phyloP scores from a whole-genome alignment of 306 rosid genomes.

The Malus domestica region DNA sequence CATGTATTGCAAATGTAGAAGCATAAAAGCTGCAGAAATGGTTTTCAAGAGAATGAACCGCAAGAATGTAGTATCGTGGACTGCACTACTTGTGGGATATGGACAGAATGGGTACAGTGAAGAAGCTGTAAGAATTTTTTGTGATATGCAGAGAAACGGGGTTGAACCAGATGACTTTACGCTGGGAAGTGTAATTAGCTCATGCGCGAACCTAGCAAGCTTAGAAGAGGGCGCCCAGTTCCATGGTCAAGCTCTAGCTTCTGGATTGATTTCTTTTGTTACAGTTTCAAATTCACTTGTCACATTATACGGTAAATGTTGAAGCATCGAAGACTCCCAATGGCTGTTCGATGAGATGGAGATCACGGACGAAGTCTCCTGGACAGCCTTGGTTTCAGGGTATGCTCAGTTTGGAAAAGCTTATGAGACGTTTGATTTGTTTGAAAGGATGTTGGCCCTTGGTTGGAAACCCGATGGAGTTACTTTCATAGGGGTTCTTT shows the following conservation, averaged over 20 bases:
- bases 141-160: constrained; percentile 74
- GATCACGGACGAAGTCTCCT: constrained; percentile 66
- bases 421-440: constrained; percentile 56
- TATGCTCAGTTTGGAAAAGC: constrained; percentile 79
- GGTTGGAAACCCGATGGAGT: constrained; percentile 71
- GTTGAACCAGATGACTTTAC: constrained; percentile 76
- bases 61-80: constrained; percentile 89
- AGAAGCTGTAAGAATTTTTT: constrained; percentile 68
- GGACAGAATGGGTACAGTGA: constrained; percentile 82
- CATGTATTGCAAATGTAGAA: constrained; percentile 83
- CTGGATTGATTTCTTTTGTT: constrained; percentile 56
- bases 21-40: constrained; percentile 53
- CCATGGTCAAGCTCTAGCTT: constrained; percentile 68
- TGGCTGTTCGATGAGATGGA: constrained; percentile 63
- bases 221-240: constrained; percentile 93
- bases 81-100: constrained; percentile 85
- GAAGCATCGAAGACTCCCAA: constrained; percentile 62
- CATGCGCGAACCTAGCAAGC: constrained; percentile 91
- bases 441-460: constrained; percentile 58
- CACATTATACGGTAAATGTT: constrained; percentile 81
- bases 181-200: constrained; percentile 81
- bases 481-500: constrained; percentile 87
- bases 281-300: constrained; percentile 86
- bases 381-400: constrained; percentile 93
- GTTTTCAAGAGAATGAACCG: constrained; percentile 64